Conservation (phyloP, 2,329 filamentous ascomycete genomes). For the Fusarium torreyae region DNA sequence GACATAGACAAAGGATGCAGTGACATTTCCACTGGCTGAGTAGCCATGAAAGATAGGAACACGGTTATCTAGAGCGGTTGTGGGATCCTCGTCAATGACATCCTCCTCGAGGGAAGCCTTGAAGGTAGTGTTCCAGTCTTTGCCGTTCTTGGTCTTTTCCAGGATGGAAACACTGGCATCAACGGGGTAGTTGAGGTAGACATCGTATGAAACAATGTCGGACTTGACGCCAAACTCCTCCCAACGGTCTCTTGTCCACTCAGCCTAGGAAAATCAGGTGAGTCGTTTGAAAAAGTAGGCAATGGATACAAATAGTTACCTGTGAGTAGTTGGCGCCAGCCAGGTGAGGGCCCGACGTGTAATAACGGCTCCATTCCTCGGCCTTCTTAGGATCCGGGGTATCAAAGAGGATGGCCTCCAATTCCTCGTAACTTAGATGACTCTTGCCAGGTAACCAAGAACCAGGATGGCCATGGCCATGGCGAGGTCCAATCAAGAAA, state of each 20-base stretch:
- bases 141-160: constrained; percentile 57
- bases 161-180: constrained; percentile 79
- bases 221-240: constrained; percentile 77
- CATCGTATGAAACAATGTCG: constrained; percentile 78
- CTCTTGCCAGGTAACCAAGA: constrained; percentile 49
- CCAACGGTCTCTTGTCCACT: constrained; percentile 84
- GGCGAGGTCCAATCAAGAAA: constrained; percentile 58
- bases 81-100: constrained; percentile 85
- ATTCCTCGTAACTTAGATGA: constrained; percentile 61
- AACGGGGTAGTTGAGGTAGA: constrained; percentile 83
- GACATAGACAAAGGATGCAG: constrained; percentile 86
- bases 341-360: constrained; percentile 81
- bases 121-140: constrained; percentile 75
- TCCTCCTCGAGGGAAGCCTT: constrained; percentile 89
- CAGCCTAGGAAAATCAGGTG: constrained; percentile 62
- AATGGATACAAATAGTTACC: constrained; percentile 51
- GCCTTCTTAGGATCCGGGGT: constrained; percentile 71
- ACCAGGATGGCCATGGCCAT: constrained; percentile 53
- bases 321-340: constrained; percentile 85
- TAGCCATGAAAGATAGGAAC: constrained; percentile 96
- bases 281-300: neutral
- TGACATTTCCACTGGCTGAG: constrained; percentile 92
- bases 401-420: constrained; percentile 70
- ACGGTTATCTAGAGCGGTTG: constrained; percentile 78
- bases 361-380: constrained; percentile 83